These are phyloP conservation scores for Lactarius psammicola DNA, from an alignment of 768 basidiomycete species.

Conservation along the genomic window DNA sequence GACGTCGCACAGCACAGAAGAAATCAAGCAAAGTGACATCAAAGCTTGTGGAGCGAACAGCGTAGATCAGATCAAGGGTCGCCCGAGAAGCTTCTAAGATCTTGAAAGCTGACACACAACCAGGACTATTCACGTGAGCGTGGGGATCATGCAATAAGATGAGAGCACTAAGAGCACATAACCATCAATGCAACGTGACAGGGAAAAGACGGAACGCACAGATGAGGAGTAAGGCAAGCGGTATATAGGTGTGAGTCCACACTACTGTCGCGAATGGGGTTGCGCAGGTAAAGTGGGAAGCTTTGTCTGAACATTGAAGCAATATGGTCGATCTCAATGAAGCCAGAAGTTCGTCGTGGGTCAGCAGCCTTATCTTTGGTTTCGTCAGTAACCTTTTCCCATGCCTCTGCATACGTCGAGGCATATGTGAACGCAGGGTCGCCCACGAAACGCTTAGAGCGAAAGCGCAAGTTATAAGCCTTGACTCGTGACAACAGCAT, in stretches of 20 bases:
- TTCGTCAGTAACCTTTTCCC: constrained; percentile 19
- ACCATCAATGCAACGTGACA: constrained; percentile 27
- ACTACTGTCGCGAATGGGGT: constrained; percentile 38
- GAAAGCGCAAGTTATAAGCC: constrained; percentile 65
- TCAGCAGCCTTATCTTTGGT: constrained; percentile 26
- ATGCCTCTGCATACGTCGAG: constrained; percentile 20
- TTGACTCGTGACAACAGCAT: constrained; percentile 63
- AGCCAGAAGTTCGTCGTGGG: constrained; percentile 35
- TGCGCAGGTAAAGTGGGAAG: constrained; percentile 36
- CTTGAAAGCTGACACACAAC: constrained; percentile 67
- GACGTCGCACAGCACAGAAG: constrained; percentile 58
- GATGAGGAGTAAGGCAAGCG: constrained; percentile 31
- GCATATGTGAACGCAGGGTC: constrained; percentile 48
- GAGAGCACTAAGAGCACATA: constrained; percentile 46
- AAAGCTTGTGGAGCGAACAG: constrained; percentile 65
- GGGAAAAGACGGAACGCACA: constrained; percentile 36
- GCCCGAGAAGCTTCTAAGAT: constrained; percentile 65
- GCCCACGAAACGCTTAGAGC: constrained; percentile 57
- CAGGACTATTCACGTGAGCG: constrained; percentile 54
- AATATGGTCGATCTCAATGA: constrained; percentile 34
- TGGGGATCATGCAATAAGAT: constrained; percentile 78
- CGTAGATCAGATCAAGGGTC: constrained; percentile 65
- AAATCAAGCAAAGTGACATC: constrained; percentile 68
- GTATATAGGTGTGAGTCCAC: constrained; percentile 41
- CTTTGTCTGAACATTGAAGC: constrained; percentile 32